Percentiles rank a stretch among this genome's conserved stretches.
phyloP scores from a whole-genome alignment of 768 basidiomycete species.

The Mrakia frigida region DNA sequence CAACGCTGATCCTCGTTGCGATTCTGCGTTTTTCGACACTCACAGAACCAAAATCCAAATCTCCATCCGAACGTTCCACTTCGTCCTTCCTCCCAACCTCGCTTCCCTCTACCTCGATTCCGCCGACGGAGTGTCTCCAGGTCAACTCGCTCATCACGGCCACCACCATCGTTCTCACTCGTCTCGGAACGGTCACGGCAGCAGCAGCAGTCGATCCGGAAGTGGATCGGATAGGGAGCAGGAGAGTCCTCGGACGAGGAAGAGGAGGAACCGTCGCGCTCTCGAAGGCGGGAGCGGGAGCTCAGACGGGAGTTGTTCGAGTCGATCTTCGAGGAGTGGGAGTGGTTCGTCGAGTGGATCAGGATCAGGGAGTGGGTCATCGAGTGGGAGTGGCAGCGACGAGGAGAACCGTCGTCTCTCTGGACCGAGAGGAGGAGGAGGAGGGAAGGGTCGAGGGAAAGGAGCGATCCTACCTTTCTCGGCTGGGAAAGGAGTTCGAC shows the following conservation, averaged over 20 bases:
- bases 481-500: neutral
- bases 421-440: slow-evolving; percentile 6
- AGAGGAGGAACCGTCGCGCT: neutral
- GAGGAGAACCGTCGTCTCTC: neutral
- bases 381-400: slow-evolving; percentile 1
- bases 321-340: neutral
- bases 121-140: neutral
- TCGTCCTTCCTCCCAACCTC: slow-evolving; percentile 73
- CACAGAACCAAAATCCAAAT: slow-evolving; percentile 90
- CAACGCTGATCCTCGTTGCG: neutral
- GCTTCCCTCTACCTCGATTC: slow-evolving; percentile 11
- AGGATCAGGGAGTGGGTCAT: neutral
- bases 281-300: neutral
- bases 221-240: neutral
- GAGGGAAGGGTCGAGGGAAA: slow-evolving; percentile 6
- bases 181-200: neutral
- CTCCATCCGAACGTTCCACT: slow-evolving; percentile 92
- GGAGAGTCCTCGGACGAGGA: slow-evolving; percentile 3
- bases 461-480: slow-evolving; percentile 6
- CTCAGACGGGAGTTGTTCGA: neutral
- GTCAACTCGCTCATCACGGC: neutral
- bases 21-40: slow-evolving; percentile 23
- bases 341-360: neutral
- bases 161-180: neutral
- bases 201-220: neutral